These are phyloP conservation scores for Prunus mira DNA, from an alignment of 306 rosid genomes.

Conservation along the genomic window DNA sequence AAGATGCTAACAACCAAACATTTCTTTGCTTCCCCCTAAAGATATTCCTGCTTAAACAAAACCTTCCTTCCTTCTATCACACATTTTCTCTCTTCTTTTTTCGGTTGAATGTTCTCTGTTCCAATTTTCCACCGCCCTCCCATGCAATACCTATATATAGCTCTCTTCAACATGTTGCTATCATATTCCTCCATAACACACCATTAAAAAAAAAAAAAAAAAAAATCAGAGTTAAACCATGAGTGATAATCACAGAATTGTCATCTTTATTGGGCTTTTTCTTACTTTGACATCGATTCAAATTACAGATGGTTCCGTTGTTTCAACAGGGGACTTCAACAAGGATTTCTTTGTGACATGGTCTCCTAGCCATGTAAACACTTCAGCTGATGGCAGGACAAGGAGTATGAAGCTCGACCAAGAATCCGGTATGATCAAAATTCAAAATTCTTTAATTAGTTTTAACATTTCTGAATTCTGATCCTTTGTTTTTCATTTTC, in stretches of 20 bases:
- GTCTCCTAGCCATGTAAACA: slow-evolving; percentile 86
- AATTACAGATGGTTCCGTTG: slow-evolving; percentile 47
- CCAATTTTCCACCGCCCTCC: slow-evolving; percentile 13
- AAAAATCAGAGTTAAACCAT: slow-evolving; percentile 26
- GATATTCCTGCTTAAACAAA: slow-evolving; percentile 60
- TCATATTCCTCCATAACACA: background rate
- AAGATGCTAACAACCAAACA: slow-evolving; percentile 34
- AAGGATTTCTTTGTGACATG: slow-evolving; percentile 81
- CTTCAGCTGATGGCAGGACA: slow-evolving; percentile 63
- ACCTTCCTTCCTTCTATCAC: slow-evolving; percentile 21
- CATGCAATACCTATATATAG: slow-evolving; percentile 39
- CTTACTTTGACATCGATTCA: slow-evolving; percentile 31
- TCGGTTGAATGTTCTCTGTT: background rate
- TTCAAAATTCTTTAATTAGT: background rate
- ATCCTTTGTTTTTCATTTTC: background rate
- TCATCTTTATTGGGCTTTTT: slow-evolving; percentile 38
- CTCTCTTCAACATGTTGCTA: slow-evolving; percentile 19
- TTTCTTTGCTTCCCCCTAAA: slow-evolving; percentile 58
- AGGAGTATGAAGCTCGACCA: slow-evolving; percentile 78
- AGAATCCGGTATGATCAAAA: slow-evolving; percentile 57
- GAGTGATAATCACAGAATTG: slow-evolving; percentile 29
- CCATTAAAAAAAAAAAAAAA: too few species aligned
- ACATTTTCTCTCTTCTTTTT: slow-evolving; percentile 16
- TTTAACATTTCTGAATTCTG: background rate
- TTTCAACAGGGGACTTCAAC: slow-evolving; percentile 81